phyloP scores from a whole-genome alignment of 2,329 filamentous ascomycete species.

The Venturia pyrina region DNA sequence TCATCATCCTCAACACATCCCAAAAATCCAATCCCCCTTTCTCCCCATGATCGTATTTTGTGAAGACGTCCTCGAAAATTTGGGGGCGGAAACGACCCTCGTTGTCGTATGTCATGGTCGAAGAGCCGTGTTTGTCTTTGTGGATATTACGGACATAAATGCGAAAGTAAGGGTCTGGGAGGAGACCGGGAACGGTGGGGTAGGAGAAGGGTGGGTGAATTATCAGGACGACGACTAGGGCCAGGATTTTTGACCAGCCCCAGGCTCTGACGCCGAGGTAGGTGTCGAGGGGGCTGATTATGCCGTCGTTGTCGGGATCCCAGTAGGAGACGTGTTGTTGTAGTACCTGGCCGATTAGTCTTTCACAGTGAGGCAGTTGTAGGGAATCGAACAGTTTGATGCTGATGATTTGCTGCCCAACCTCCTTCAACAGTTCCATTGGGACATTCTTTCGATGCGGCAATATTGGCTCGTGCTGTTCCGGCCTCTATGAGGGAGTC shows the following conservation, averaged over 20 bases:
- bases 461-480: slow-evolving; percentile 32
- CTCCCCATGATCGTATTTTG: slow-evolving; percentile 29
- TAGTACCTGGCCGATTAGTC: slow-evolving; percentile 25
- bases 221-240: slow-evolving; percentile 34
- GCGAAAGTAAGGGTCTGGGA: slow-evolving; percentile 37
- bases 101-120: slow-evolving; percentile 33
- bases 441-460: slow-evolving; percentile 29
- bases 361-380: neutral
- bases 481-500: slow-evolving; percentile 22
- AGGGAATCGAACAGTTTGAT: slow-evolving; percentile 24
- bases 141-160: slow-evolving; percentile 32
- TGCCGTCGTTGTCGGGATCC: slow-evolving; percentile 40
- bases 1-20: slow-evolving; percentile 30
- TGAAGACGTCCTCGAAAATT: slow-evolving; percentile 39
- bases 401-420: slow-evolving; percentile 28
- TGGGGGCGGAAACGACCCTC: slow-evolving; percentile 38
- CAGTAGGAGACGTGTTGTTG: slow-evolving; percentile 46
- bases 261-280: slow-evolving; percentile 36
- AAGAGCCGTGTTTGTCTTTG: slow-evolving; percentile 34
- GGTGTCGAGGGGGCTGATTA: slow-evolving; percentile 45
- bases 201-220: slow-evolving; percentile 43
- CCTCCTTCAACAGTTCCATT: slow-evolving; percentile 31
- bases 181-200: slow-evolving; percentile 31
- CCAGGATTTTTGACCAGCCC: slow-evolving; percentile 36
- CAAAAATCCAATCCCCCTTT: slow-evolving; percentile 30